Base-by-base conservation (phyloP, 331 rosid genomes). In the Prunus yedoensis region DNA sequence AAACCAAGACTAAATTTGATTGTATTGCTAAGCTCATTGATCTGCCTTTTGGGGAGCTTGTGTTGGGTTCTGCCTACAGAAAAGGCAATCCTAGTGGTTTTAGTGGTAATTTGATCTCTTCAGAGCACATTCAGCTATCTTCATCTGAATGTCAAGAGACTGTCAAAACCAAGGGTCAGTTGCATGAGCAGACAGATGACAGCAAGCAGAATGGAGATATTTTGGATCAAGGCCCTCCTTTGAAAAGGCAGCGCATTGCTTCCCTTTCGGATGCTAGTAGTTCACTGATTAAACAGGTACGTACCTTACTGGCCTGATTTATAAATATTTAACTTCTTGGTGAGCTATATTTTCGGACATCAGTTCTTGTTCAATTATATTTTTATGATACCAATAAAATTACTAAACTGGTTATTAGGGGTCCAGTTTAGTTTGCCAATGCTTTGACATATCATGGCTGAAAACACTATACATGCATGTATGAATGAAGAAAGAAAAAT, bases 21-120 rank as follows among this genome's bases (percentile, higher is more conserved):
- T 95, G 99, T 70, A 89, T 95, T 62, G 79, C 89, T 27, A 92
- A 89, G 81, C 91, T 95, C 56, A 87, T 92, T 70, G 97, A 95
- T 85, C 78, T 95, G 53, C 99, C 99, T 28, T 87, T 92, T 78
- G 99, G 99, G 79, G 93, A 88, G 80, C 85, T 82, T 78, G 59
- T 86, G 84, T 78, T 89, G 79, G 80, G 90, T 70, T 80, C 91
- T 80, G 82, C 82, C 72, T 82, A 58, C 62, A 83, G 74, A 76
- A 81, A 81, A 56, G 86, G 67, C 66, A 78, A 81, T 35, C 74
- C 43, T 82, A 77, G 17, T 28, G 71, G 77, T 66, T 79, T 66
- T 13, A 82, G 67, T 77, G 83, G 84, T 76, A 80, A 53, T 23
- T 28, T 77, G 76, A 84, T 78, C 68, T 73, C 76, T 73, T 80